A percentile compares a stretch with the other conserved stretches of the same genome.
Conservation (phyloP, 1,139 yeast genomes). For the Debaryomyces singareniensis region DNA sequence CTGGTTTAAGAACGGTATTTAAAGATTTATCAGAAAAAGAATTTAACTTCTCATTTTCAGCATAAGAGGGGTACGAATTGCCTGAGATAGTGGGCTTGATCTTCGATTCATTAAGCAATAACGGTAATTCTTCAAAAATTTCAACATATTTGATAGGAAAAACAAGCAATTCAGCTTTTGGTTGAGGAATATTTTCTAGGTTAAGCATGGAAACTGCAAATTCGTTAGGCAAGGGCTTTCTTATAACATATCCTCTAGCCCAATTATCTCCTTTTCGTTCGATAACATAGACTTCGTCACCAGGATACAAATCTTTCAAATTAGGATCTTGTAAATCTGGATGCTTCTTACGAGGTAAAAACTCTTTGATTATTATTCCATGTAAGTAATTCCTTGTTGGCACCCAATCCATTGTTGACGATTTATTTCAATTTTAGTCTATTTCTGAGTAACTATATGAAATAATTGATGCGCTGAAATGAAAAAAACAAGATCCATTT, state of each 20-base stretch:
- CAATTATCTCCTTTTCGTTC: slow-evolving; percentile 62
- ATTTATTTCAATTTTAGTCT: no score
- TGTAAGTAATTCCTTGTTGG: slow-evolving; percentile 33
- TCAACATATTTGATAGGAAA: slow-evolving; percentile 54
- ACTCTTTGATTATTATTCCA: slow-evolving; percentile 54
- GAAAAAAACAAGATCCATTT: no score
- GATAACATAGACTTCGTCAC: slow-evolving; percentile 75
- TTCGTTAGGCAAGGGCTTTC: slow-evolving; percentile 63
- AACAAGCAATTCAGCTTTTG: slow-evolving; percentile 45
- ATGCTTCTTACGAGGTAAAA: slow-evolving; percentile 52
- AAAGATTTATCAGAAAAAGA: neutral
- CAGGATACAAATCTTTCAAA: slow-evolving; percentile 61
- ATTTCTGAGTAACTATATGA: no score
- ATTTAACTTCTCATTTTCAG: neutral
- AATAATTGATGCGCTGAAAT: no score
- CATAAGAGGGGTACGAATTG: neutral
- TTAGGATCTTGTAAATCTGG: slow-evolving; percentile 32
- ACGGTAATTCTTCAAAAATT: slow-evolving; percentile 27
- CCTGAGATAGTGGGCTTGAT: neutral
- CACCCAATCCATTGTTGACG: slow-evolving; percentile 22
- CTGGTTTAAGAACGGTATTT: slow-evolving; percentile 8
- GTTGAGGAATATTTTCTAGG: slow-evolving; percentile 56
- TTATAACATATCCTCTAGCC: slow-evolving; percentile 72
- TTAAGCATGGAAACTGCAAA: slow-evolving; percentile 57
- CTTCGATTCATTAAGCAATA: slow-evolving; percentile 11